These are phyloP conservation scores for Aureobasidium mangrovei DNA, from an alignment of 2,329 filamentous ascomycete species.

Conservation along the genomic window DNA sequence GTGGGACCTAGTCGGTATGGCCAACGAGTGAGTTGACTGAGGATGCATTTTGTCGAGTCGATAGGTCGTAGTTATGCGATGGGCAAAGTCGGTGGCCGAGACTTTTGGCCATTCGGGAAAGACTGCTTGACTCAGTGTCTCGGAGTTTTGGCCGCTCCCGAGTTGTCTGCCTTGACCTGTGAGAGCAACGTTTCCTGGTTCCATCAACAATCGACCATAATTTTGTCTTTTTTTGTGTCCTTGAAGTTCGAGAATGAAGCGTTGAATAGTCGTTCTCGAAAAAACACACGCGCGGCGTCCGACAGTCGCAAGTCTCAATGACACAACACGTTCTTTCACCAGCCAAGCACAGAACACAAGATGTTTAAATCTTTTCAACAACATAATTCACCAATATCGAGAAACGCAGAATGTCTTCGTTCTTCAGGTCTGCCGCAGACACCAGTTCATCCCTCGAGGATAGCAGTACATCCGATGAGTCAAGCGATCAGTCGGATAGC, in stretches of 20 bases:
- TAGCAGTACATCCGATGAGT: slow-evolving; percentile 10
- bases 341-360: not conserved
- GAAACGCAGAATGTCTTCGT: slow-evolving; percentile 15
- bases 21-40: not conserved
- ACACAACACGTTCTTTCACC: not conserved
- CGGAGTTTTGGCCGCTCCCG: too few species aligned
- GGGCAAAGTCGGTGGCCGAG: too few species aligned
- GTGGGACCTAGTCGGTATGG: not conserved
- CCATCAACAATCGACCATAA: too few species aligned
- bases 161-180: too few species aligned
- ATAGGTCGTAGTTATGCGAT: too few species aligned
- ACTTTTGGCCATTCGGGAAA: too few species aligned
- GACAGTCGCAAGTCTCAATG: not conserved
- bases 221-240: too few species aligned
- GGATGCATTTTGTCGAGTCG: not conserved
- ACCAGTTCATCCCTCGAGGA: slow-evolving; percentile 14
- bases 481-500: slow-evolving; percentile 1
- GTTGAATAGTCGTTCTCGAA: too few species aligned
- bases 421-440: slow-evolving; percentile 16
- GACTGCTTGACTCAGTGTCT: too few species aligned
- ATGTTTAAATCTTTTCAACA: not conserved
- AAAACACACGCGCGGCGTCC: too few species aligned
- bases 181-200: too few species aligned
- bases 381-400: not conserved
- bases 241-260: too few species aligned